Evolutionary conservation across 2,329 filamentous ascomycete species (phyloP), one percentile per base, ranked within the genome.

Genomic region (Zalaria obscura): DNA sequence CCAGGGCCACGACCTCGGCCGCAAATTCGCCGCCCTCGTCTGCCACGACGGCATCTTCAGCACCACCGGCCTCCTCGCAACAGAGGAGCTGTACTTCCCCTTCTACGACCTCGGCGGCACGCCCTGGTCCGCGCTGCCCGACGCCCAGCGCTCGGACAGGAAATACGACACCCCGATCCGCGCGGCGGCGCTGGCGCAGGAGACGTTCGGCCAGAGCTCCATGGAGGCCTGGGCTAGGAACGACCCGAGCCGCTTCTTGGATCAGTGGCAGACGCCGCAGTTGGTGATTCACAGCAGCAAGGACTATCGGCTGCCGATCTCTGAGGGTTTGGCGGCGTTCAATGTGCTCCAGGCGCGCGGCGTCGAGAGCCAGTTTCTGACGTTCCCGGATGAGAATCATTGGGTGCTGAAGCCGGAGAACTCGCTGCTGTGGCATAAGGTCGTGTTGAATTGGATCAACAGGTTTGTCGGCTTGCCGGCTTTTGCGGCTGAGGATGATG

Each of bases 331-430:
- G 40, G 75, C 83, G 2, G 82, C 85, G 40, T 94, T 93, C 65
- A 93, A 93, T 48, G 79, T 87, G 5, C 66, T 94, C 27, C 87
- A 94, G 62, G 74, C 76, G 25, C 73, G 73, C 40, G 77, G 77
- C 0, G 72, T 93, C 1, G 78, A 83, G 18, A 91, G 83, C 58
- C 78, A 80, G 49, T 76, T 93, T 48, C 55, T 93, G 49, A 80
- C 78, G 18, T 94, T 93, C 56, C 83, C 85, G 0, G 86, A 84
- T 54, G 81, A 86, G 60, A 76, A 78, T 39, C 79, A 83, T 52
- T 82, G 85, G 85, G 87, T 95, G 3, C 56, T 94, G 41, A 93
- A 94, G 58, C 84, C 82, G 0, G 89, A 95, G 62, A 96, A 96
- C 59, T 83, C 79, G 3, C 65, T 95, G 11, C 72, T 93, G 18